Percentiles rank a stretch among this genome's conserved stretches.
Conservation (phyloP, 257 asterid species). For the Cinchona pubescens region DNA sequence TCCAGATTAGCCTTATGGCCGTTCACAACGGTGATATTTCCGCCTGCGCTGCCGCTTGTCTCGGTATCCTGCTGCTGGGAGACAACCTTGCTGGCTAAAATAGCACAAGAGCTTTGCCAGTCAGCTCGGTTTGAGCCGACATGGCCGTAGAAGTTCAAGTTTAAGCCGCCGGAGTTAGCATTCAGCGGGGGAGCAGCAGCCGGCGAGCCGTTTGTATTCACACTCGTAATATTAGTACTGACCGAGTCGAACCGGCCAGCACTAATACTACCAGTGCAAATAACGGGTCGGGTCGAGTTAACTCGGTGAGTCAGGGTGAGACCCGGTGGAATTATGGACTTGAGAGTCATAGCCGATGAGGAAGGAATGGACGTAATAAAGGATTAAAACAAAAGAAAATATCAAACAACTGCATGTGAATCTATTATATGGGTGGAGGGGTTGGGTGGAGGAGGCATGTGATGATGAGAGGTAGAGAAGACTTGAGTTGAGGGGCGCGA, state of each 20-base stretch:
- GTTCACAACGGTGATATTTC: constrained; percentile 55
- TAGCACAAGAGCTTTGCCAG: constrained; percentile 95
- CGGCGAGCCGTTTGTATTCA: constrained; percentile 4
- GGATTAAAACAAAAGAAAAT: background rate
- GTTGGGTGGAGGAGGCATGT: background rate
- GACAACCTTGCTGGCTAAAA: constrained; percentile 78
- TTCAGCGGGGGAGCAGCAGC: background rate
- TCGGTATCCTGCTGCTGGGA: constrained; percentile 73
- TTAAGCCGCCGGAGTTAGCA: constrained; percentile 5
- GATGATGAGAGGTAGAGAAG: constrained; percentile 11
- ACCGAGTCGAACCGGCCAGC: constrained; percentile 42
- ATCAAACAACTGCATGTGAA: too few relatives aligned
- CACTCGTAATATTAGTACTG: constrained; percentile 16
- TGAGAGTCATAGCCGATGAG: constrained; percentile 37
- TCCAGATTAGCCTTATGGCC: constrained; percentile 60
- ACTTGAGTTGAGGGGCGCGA: constrained; percentile 11
- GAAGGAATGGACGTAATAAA: constrained; percentile 19
- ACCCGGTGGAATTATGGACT: constrained; percentile 32
- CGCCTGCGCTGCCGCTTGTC: constrained; percentile 47
- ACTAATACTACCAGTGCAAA: too few relatives aligned
- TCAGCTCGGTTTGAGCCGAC: constrained; percentile 60
- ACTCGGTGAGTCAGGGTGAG: background rate
- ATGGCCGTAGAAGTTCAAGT: constrained; percentile 27
- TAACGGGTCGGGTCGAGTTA: background rate
- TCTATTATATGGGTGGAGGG: background rate